Base-by-base conservation (phyloP, 108 stramenopile genomes). In the Skeletonema tropicum region DNA sequence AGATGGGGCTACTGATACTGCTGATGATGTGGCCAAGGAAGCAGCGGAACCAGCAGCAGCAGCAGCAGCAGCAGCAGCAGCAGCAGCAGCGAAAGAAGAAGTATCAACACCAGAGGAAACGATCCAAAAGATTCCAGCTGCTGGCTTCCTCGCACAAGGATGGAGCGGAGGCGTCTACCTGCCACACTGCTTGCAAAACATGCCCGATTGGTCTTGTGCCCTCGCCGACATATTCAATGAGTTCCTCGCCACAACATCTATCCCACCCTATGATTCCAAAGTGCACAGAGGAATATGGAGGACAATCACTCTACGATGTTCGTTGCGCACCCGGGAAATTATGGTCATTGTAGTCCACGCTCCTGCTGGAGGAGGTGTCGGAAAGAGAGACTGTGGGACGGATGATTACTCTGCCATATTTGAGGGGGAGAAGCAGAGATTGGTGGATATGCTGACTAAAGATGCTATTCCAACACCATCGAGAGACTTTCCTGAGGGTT, bases 171-270 rank as follows among this genome's bases (percentile, higher is more conserved):
- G 87, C 10, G 90, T 95, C 49, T 83, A 81, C 48, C 67, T 76
- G 2, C 94, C 94, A 3, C 85, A 96, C 21, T 77, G 76, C 25
- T 89, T 94, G 23, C 85, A 86, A 62, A 94, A 96, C 76, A 88
- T 94, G 41, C 92, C 90, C 13, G 35, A 62, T 32, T 88, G 89
- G 74, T 88, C 89, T 45, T 88, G 87, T 55, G 74, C 74, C 2
- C 62, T 96, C 9, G 87, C 86, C 11, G 87, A 87, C 65, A 79
- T 89, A 10, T 49, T 96, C 11, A 83, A 93, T 25, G 77, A 80
- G 7, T 85, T 94, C 36, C 64, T 89, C 13, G 49, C 74, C 46
- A 80, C 76, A 11, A 85, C 85, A 26, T 79, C 83, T 12, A 60
- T 95, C 7, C 78, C 88, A 6, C 87, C 89, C 5, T 96, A 94